Conservation (phyloP, 1,284 basidiomycete genomes). For the Takashimella koratensis region DNA sequence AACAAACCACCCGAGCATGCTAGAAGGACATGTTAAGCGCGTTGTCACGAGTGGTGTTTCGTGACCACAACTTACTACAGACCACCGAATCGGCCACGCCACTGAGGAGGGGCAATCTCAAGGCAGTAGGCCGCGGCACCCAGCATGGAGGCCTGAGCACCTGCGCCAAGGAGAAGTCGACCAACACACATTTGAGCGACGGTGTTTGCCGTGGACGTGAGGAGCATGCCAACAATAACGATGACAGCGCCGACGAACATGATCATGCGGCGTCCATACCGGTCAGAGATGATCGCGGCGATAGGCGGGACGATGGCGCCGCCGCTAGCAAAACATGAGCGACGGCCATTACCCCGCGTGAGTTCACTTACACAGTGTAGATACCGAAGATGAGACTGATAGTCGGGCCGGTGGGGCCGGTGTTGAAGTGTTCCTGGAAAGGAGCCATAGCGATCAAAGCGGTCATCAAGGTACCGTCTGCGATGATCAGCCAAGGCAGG, state of each 20-base stretch:
- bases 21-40: too few species aligned
- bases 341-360: too few species aligned
- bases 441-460: constrained; percentile 21
- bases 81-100: constrained; percentile 60
- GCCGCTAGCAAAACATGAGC: constrained; percentile 2
- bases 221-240: constrained; percentile 49
- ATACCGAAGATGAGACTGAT: constrained; percentile 27
- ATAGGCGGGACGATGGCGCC: constrained; percentile 13
- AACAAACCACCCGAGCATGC: constrained; percentile 42
- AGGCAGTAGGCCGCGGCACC: constrained; percentile 55
- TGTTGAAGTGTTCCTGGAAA: constrained; percentile 26
- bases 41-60: too few species aligned
- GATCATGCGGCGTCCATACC: constrained; percentile 55
- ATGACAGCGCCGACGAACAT: constrained; percentile 53
- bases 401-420: constrained; percentile 17
- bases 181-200: constrained; percentile 44
- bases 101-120: constrained; percentile 63
- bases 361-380: constrained; percentile 27
- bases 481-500: not conserved
- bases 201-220: constrained; percentile 34
- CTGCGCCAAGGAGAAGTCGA: constrained; percentile 48
- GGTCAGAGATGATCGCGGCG: constrained; percentile 41
- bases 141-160: constrained; percentile 48
- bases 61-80: constrained; percentile 6
- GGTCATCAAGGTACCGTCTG: constrained; percentile 18